phyloP scores from a whole-genome alignment of 2,329 filamentous ascomycete species.

The Beauveria medogensis region DNA sequence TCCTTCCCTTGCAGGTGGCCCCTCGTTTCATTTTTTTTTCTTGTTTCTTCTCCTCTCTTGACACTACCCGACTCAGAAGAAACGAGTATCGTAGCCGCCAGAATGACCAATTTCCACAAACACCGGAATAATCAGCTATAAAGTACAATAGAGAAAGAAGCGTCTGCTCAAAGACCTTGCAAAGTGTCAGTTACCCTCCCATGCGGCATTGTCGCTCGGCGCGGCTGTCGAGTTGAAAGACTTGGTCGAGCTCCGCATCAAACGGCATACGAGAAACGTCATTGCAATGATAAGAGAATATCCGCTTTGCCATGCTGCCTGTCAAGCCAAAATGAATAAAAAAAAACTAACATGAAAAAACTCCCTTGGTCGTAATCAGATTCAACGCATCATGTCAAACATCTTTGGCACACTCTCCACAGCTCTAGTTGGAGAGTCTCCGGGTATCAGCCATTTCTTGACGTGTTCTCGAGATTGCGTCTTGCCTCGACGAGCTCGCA shows the following conservation, averaged over 20 bases:
- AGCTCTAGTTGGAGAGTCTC: slow-evolving; percentile 7
- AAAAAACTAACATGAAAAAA: slow-evolving; percentile 8
- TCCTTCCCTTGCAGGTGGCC: neutral
- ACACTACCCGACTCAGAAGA: neutral
- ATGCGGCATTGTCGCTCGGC: neutral
- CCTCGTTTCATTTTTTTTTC: neutral
- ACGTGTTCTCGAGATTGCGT: slow-evolving; percentile 43
- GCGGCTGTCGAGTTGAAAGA: neutral
- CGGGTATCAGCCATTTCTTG: slow-evolving; percentile 11
- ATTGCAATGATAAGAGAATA: slow-evolving; percentile 8
- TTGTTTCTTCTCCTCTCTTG: neutral
- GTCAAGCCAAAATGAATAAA: slow-evolving; percentile 11
- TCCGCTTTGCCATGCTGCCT: slow-evolving; percentile 10
- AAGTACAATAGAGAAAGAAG: slow-evolving; percentile 16
- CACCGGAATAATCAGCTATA: slow-evolving; percentile 15
- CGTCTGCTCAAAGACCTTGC: neutral
- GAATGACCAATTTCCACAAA: slow-evolving; percentile 9
- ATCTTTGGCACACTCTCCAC: slow-evolving; percentile 6
- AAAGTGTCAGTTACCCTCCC: neutral
- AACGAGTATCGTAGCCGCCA: slow-evolving; percentile 1
- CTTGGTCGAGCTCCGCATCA: neutral
- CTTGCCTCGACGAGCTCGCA: slow-evolving; percentile 25
- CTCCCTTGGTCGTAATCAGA: slow-evolving; percentile 6
- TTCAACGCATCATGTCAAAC: slow-evolving; percentile 9
- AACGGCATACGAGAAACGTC: neutral